phyloP scores from a whole-genome alignment of 108 stramenopile species.

The Conticribra guillardii region DNA sequence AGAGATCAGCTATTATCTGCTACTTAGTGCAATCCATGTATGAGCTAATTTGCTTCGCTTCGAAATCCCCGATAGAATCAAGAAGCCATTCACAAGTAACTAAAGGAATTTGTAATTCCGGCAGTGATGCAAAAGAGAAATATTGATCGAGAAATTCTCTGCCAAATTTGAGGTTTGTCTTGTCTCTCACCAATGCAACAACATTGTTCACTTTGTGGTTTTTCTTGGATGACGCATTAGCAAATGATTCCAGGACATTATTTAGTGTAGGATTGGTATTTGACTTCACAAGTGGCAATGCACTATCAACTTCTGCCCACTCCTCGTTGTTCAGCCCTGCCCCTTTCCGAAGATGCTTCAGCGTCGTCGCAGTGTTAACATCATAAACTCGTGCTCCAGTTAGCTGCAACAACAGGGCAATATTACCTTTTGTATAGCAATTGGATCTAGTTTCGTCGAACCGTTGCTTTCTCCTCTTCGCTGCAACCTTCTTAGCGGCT shows the following conservation, averaged over 20 bases:
- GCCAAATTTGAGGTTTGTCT: constrained; percentile 31
- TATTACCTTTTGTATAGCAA: constrained; percentile 24
- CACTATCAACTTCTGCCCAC: constrained; percentile 1
- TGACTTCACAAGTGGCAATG: constrained; percentile 9
- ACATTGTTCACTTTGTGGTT: neutral
- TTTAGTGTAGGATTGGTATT: constrained; percentile 12
- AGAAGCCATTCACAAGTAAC: constrained; percentile 49
- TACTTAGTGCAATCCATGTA: neutral
- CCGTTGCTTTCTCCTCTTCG: constrained; percentile 27
- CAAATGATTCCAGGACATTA: constrained; percentile 4
- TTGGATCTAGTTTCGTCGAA: constrained; percentile 2
- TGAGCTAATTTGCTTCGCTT: constrained; percentile 12
- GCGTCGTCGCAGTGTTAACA: constrained; percentile 9
- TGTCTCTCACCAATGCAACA: constrained; percentile 35
- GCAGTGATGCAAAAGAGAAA: neutral
- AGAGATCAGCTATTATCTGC: neutral
- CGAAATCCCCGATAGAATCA: constrained; percentile 52
- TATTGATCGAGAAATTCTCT: constrained; percentile 27
- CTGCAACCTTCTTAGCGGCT: constrained; percentile 5
- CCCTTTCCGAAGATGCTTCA: constrained; percentile 28
- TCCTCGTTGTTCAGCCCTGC: constrained; percentile 17
- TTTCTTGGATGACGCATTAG: neutral
- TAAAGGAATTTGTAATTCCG: constrained; percentile 16
- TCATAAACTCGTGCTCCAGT: constrained; percentile 54
- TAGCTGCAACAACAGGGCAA: constrained; percentile 43